Evolutionary conservation across 345 rosid genomes (phyloP).

Genomic region (Theobroma cacao): DNA sequence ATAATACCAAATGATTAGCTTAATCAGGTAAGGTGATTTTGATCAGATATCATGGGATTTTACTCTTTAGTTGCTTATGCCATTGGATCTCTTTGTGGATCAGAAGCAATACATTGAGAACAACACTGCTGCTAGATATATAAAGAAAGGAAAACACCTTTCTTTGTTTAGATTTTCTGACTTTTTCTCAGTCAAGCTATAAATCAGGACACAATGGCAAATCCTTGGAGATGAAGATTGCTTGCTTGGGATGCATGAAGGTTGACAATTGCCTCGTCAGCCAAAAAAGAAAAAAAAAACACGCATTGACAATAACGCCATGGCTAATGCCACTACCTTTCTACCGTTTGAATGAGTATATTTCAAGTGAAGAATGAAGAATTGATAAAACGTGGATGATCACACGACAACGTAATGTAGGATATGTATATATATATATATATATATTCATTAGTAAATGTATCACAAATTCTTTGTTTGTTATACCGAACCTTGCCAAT

Average conservation of each 20-base stretch:
- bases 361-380: not conserved
- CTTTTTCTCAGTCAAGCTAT: too few relatives aligned
- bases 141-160: too few relatives aligned
- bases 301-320: not conserved
- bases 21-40: not conserved
- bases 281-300: too few relatives aligned
- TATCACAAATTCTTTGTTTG: too few relatives aligned
- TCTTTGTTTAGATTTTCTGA: too few relatives aligned
- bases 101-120: too few relatives aligned
- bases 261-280: not conserved
- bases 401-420: too few relatives aligned
- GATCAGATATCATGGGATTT: not conserved
- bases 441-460: accelerated
- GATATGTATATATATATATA: too few relatives aligned
- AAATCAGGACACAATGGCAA: too few relatives aligned
- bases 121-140: too few relatives aligned
- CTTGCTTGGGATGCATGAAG: not conserved
- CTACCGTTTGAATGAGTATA: not conserved
- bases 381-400: not conserved
- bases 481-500: too few relatives aligned
- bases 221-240: too few relatives aligned
- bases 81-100: not conserved
- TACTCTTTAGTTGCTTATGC: not conserved
- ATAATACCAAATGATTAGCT: not conserved
- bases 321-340: not conserved